Evolutionary conservation across 495 filamentous ascomycete species (phyloP).

Genomic region (Penicillium odoratum): DNA sequence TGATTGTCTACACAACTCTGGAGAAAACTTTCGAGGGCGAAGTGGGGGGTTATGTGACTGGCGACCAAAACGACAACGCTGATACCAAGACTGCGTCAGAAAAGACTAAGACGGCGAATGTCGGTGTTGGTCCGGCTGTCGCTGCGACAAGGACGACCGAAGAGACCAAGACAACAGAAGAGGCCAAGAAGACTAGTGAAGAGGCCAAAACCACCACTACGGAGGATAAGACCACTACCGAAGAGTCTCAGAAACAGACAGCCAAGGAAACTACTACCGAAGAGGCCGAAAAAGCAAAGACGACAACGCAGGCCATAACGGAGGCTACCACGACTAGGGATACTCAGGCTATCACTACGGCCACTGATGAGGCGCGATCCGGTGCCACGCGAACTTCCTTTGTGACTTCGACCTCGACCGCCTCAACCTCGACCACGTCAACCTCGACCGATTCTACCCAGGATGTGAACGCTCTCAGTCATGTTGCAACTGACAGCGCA

Average conservation of each 20-base stretch:
- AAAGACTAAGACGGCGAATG: conserved; percentile 4
- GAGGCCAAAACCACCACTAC: background rate
- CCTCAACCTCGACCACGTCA: conserved; percentile 10
- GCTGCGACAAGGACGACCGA: conserved; percentile 12
- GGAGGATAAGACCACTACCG: conserved; percentile 3
- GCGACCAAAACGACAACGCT: background rate
- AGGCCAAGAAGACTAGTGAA: conserved; percentile 3
- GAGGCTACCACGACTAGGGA: conserved; percentile 11
- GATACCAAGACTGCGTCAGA: conserved; percentile 9
- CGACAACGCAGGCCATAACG: conserved; percentile 11
- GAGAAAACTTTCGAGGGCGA: too few species aligned
- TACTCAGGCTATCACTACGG: conserved; percentile 10
- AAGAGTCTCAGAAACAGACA: background rate
- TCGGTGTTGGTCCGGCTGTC: conserved; percentile 26
- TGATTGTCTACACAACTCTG: conserved; percentile 23
- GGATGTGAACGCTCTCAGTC: conserved; percentile 13
- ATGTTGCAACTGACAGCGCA: conserved; percentile 16
- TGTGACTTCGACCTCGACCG: conserved; percentile 21
- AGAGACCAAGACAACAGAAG: conserved; percentile 4
- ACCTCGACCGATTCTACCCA: conserved; percentile 16
- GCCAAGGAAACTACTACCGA: conserved; percentile 4
- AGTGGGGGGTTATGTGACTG: conserved; percentile 5
- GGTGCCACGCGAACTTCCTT: conserved; percentile 12
- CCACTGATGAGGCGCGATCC: conserved; percentile 9
- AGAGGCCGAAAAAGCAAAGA: conserved; percentile 9